These are phyloP conservation scores for Penicillium oxalicum DNA, from an alignment of 2,329 filamentous ascomycete species.

Conservation along the genomic window DNA sequence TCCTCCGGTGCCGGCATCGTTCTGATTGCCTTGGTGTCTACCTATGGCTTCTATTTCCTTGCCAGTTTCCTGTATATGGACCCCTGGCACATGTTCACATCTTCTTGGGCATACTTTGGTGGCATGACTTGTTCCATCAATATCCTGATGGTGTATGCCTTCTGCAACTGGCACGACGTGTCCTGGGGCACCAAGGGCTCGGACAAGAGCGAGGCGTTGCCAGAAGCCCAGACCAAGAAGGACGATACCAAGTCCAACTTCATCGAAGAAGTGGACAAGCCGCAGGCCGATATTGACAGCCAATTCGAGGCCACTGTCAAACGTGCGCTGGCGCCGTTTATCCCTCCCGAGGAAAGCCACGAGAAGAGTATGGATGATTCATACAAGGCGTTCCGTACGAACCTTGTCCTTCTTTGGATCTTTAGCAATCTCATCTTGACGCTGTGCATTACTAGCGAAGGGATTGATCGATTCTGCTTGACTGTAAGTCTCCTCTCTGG, in stretches of 20 bases:
- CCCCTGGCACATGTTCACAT: slow-evolving; percentile 99
- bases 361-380: slow-evolving; percentile 88
- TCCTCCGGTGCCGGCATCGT: slow-evolving; percentile 77
- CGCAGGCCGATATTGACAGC: slow-evolving; percentile 93
- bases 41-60: slow-evolving; percentile 91
- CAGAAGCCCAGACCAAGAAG: slow-evolving; percentile 80
- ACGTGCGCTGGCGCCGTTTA: slow-evolving; percentile 76
- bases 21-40: slow-evolving; percentile 80
- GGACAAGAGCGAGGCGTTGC: slow-evolving; percentile 84
- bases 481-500: slow-evolving; percentile 55
- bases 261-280: slow-evolving; percentile 90
- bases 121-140: slow-evolving; percentile 97
- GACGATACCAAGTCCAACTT: slow-evolving; percentile 78
- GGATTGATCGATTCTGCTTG: slow-evolving; percentile 73
- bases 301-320: slow-evolving; percentile 94
- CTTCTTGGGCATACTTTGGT: slow-evolving; percentile 83
- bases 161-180: slow-evolving; percentile 99
- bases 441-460: slow-evolving; percentile 80
- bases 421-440: slow-evolving; percentile 84
- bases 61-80: slow-evolving; percentile 97
- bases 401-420: slow-evolving; percentile 83
- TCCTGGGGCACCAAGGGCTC: slow-evolving; percentile 99
- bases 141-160: slow-evolving; percentile 96
- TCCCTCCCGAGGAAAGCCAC: slow-evolving; percentile 66
- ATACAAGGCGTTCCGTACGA: slow-evolving; percentile 98